Evolutionary conservation across 2,329 filamentous ascomycete genomes (phyloP).

Genomic region (Fusarium setosum): DNA sequence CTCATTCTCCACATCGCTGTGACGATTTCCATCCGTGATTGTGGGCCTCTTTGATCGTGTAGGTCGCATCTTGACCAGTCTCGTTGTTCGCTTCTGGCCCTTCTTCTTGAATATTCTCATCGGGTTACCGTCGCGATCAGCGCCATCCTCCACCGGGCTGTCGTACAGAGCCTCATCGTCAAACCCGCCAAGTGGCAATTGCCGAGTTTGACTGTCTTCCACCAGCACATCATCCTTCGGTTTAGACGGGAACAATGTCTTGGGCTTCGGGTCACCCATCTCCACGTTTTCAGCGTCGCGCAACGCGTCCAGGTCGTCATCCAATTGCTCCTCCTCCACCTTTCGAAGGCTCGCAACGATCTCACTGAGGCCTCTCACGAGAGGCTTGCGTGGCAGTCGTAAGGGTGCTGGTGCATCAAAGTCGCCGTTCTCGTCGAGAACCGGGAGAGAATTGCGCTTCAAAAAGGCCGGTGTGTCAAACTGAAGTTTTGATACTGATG

Average conservation of each 20-base stretch:
- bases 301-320: slow-evolving; percentile 80
- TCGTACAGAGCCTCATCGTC: slow-evolving; percentile 72
- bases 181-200: slow-evolving; percentile 67
- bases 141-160: slow-evolving; percentile 60
- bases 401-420: slow-evolving; percentile 61
- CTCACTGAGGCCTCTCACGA: slow-evolving; percentile 78
- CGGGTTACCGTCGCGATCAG: slow-evolving; percentile 68
- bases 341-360: slow-evolving; percentile 78
- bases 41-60: slow-evolving; percentile 60
- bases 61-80: slow-evolving; percentile 72
- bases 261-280: slow-evolving; percentile 37
- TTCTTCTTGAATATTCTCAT: slow-evolving; percentile 82
- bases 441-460: slow-evolving; percentile 57
- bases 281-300: slow-evolving; percentile 73
- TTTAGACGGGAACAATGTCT: slow-evolving; percentile 34
- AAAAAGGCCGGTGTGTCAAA: slow-evolving; percentile 81
- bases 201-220: slow-evolving; percentile 56
- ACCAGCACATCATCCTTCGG: slow-evolving; percentile 52
- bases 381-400: slow-evolving; percentile 66
- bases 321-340: slow-evolving; percentile 75
- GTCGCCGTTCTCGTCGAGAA: slow-evolving; percentile 67
- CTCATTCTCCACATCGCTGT: slow-evolving; percentile 51
- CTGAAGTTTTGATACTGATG: slow-evolving; percentile 64
- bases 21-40: slow-evolving; percentile 42
- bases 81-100: slow-evolving; percentile 83